Conservation (phyloP, 306 rosid genomes). For the Herpetospermum pedunculosum region DNA sequence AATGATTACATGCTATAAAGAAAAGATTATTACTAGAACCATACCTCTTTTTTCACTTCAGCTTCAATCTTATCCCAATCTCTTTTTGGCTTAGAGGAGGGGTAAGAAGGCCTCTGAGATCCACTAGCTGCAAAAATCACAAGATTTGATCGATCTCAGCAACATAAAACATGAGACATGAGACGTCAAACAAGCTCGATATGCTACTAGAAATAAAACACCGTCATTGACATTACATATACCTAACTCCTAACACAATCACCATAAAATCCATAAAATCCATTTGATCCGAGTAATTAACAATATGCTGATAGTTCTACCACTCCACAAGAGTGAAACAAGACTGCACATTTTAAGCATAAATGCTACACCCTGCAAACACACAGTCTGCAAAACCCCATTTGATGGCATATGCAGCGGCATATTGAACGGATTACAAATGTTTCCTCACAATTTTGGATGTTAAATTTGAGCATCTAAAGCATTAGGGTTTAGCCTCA, state of each 20-base stretch:
- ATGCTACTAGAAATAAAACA: not conserved
- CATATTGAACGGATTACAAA: not conserved
- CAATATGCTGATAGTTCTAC: not conserved
- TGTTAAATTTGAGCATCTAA: not conserved
- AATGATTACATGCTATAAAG: too few species aligned
- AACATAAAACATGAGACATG: not conserved
- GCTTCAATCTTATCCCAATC: constrained; percentile 95
- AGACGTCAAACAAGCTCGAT: not conserved
- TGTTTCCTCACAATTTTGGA: not conserved
- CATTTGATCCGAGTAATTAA: not conserved
- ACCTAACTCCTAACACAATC: not conserved
- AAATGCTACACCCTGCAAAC: not conserved
- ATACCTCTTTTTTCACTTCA: constrained; percentile 81
- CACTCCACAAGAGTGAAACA: not conserved
- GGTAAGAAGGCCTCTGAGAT: constrained; percentile 48
- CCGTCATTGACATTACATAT: not conserved
- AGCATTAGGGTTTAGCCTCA: too few species aligned
- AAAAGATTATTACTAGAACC: too few species aligned
- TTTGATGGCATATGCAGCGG: not conserved
- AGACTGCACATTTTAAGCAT: not conserved
- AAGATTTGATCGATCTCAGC: constrained; percentile 5
- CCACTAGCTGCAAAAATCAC: constrained; percentile 29
- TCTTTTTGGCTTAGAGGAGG: constrained; percentile 63
- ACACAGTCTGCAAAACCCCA: not conserved
- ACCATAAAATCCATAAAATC: not conserved